Evolutionary conservation across 1,139 yeast genomes (phyloP).

Genomic region (Debaryomyces robertsiae): DNA sequence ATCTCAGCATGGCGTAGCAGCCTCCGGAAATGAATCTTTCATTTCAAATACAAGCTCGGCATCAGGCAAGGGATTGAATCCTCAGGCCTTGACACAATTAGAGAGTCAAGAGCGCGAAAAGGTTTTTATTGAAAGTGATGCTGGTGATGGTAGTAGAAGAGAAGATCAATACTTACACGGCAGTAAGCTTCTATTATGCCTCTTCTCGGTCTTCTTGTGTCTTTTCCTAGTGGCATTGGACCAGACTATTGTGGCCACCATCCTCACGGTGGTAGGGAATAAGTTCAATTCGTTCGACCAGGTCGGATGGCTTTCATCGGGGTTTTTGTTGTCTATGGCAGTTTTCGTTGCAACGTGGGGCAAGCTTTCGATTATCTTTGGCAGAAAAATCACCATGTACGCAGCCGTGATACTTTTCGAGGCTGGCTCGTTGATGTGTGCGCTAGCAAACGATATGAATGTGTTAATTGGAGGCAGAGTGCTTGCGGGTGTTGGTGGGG

Average conservation of each 20-base stretch:
- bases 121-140: conserved; percentile 35
- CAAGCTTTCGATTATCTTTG: conserved; percentile 47
- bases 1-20: background rate
- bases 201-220: conserved; percentile 30
- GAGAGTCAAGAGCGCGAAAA: conserved; percentile 5
- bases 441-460: conserved; percentile 39
- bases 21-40: background rate
- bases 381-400: conserved; percentile 44
- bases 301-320: conserved; percentile 33
- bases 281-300: conserved; percentile 31
- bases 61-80: background rate
- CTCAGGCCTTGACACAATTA: background rate
- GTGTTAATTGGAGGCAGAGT: conserved; percentile 46
- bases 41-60: conserved; percentile 1
- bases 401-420: conserved; percentile 37
- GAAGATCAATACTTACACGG: conserved; percentile 44
- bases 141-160: conserved; percentile 46
- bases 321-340: conserved; percentile 33
- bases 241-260: conserved; percentile 43
- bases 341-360: conserved; percentile 44
- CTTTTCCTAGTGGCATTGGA: conserved; percentile 43
- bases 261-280: conserved; percentile 40
- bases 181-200: conserved; percentile 27
- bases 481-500: conserved; percentile 47
- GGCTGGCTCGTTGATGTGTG: conserved; percentile 45